A percentile compares a stretch with the other conserved stretches of the same genome.
Evolutionary conservation across 2,329 filamentous ascomycete species (phyloP).

Genomic region (Pseudohalonectria lignicola): DNA sequence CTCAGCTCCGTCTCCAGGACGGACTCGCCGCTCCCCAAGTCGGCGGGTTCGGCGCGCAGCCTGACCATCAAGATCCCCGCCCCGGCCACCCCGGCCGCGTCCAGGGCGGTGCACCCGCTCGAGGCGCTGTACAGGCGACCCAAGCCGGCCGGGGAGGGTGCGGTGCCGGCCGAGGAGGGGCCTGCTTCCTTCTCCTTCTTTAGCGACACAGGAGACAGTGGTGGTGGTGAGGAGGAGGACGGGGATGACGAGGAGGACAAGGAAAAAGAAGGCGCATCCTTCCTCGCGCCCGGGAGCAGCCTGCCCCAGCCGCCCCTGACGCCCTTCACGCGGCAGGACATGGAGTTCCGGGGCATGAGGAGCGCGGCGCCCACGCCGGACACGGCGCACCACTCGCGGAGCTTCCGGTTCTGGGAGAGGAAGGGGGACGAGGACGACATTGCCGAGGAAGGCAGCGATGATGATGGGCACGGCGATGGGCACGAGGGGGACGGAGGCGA

Average conservation of each 20-base stretch:
- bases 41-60: constrained; percentile 36
- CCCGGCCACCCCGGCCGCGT: constrained; percentile 27
- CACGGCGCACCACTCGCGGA: constrained; percentile 65
- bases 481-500: constrained; percentile 19
- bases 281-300: constrained; percentile 6
- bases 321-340: constrained; percentile 70
- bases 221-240: constrained; percentile 17
- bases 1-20: constrained; percentile 12
- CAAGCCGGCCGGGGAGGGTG: constrained; percentile 23
- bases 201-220: constrained; percentile 34
- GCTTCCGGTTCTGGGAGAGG: constrained; percentile 46
- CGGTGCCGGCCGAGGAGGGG: constrained; percentile 28
- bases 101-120: constrained; percentile 67
- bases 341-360: constrained; percentile 62
- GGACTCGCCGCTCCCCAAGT: constrained; percentile 30
- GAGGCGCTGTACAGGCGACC: constrained; percentile 84
- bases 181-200: constrained; percentile 66
- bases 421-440: constrained; percentile 33
- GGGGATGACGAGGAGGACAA: constrained; percentile 30
- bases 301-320: constrained; percentile 53
- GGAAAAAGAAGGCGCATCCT: constrained; percentile 16
- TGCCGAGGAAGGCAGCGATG: constrained; percentile 27
- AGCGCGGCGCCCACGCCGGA: constrained; percentile 93
- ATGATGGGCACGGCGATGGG: no score
- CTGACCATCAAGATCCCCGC: constrained; percentile 45